Conservation (phyloP, 495 filamentous ascomycete genomes). For the Podospora bellae-mahoneyi region DNA sequence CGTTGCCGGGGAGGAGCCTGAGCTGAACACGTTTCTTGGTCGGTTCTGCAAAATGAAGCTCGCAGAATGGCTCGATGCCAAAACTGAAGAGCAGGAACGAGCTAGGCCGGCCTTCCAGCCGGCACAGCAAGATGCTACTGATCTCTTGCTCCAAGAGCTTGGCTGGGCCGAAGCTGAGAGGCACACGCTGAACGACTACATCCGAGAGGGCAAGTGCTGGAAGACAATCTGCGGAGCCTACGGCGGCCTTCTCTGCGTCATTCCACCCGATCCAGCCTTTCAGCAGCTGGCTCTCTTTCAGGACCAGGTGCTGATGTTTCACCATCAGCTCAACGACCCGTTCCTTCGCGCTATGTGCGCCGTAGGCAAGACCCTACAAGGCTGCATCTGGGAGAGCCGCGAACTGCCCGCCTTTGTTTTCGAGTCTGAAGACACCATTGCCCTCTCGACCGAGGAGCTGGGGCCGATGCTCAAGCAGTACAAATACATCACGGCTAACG, state of each 20-base stretch:
- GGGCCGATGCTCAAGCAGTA: constrained; percentile 22
- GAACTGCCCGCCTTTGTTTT: constrained; percentile 31
- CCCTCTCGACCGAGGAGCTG: constrained; percentile 18
- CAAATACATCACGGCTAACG: constrained; percentile 19
- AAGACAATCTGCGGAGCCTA: constrained; percentile 24
- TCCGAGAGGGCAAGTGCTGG: constrained; percentile 36
- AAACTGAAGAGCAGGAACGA: neutral
- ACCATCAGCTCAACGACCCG: constrained; percentile 19
- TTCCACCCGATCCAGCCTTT: constrained; percentile 21
- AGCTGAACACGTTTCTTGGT: constrained; percentile 27
- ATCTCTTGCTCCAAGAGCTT: constrained; percentile 21
- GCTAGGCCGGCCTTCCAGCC: neutral
- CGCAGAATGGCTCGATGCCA: constrained; percentile 11
- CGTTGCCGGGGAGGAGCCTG: constrained; percentile 10
- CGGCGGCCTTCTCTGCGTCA: constrained; percentile 28
- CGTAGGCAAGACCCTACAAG: constrained; percentile 23
- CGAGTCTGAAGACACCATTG: constrained; percentile 21
- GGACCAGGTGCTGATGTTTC: constrained; percentile 24
- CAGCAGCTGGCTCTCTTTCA: constrained; percentile 26
- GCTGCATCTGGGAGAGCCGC: constrained; percentile 23
- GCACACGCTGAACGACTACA: constrained; percentile 24
- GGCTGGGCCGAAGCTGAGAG: constrained; percentile 23
- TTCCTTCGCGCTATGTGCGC: constrained; percentile 23
- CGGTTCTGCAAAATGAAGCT: constrained; percentile 31
- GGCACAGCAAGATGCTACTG: constrained; percentile 4